Evolutionary conservation across 2,329 filamentous ascomycete species (phyloP).

Genomic region (Apiospora rasikravindrae): DNA sequence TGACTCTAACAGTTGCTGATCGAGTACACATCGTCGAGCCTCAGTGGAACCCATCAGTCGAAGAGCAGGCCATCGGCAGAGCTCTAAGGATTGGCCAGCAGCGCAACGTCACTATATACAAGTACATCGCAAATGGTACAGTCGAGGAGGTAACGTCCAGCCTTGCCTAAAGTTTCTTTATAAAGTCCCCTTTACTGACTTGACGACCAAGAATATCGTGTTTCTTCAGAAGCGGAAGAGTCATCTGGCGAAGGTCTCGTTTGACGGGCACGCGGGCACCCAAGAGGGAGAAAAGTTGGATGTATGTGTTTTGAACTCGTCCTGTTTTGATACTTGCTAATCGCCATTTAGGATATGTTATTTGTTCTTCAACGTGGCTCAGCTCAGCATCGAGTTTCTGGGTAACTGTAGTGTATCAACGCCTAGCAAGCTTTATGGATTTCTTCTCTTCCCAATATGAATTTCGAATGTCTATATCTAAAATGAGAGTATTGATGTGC

Average conservation of each 20-base stretch:
- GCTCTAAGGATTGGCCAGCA: constrained; percentile 19
- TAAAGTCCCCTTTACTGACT: not conserved
- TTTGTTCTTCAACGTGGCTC: not conserved
- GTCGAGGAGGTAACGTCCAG: constrained; percentile 17
- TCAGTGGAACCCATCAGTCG: constrained; percentile 23
- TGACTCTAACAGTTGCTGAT: constrained; percentile 19
- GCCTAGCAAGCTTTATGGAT: not conserved
- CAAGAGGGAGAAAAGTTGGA: not conserved
- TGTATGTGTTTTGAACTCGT: not conserved
- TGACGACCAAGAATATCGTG: not conserved
- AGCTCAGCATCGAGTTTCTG: not conserved
- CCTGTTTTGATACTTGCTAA: not conserved
- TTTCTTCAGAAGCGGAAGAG: not conserved
- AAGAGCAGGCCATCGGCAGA: constrained; percentile 20
- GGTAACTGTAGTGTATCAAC: not conserved
- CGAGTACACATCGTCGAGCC: constrained; percentile 21
- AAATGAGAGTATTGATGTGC: no score
- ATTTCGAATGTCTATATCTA: not conserved
- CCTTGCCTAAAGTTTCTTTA: not conserved
- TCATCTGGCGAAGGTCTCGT: not conserved
- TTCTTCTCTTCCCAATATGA: not conserved
- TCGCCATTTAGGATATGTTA: not conserved
- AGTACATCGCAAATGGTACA: constrained; percentile 18
- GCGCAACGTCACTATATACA: not conserved
- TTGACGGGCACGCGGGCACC: not conserved